Percentiles rank a stretch among this genome's conserved stretches.
Conservation (phyloP, 2,329 filamentous ascomycete genomes). For the Bipolaris cookei region DNA sequence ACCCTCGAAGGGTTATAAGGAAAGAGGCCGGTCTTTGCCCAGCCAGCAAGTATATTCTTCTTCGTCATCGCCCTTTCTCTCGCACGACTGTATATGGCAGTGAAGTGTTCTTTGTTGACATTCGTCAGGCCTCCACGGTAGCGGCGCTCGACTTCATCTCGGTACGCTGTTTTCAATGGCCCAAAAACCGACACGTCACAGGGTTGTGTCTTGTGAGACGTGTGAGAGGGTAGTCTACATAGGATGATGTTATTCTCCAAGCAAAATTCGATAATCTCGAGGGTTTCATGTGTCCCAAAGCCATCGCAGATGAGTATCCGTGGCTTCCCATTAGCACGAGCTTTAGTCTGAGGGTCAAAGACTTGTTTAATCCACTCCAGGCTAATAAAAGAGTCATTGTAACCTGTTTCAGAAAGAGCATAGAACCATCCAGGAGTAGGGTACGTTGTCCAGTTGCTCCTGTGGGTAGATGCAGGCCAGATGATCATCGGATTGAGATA, state of each 20-base stretch:
- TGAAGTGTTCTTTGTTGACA: constrained; percentile 8
- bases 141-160: constrained; percentile 3
- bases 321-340: neutral
- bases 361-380: constrained; percentile 5
- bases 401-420: neutral
- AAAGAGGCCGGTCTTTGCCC: constrained; percentile 28
- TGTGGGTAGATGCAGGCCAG: too few species aligned
- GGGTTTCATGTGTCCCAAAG: constrained; percentile 47
- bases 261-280: constrained; percentile 42
- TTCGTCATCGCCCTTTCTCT: constrained; percentile 25
- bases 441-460: too few species aligned
- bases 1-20: constrained; percentile 35
- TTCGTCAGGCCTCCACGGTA: constrained; percentile 1
- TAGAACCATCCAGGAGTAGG: too few species aligned
- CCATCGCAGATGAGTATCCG: constrained; percentile 6
- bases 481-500: too few species aligned
- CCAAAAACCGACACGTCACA: constrained; percentile 2
- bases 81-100: constrained; percentile 7
- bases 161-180: constrained; percentile 3
- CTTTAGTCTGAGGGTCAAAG: constrained; percentile 5
- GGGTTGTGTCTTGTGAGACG: neutral
- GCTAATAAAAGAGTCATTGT: constrained; percentile 8
- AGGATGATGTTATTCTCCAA: constrained; percentile 42
- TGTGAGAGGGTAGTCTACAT: neutral
- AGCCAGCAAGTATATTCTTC: constrained; percentile 40